Base-by-base conservation (phyloP, 768 basidiomycete species). In the Tricholomella constricta region DNA sequence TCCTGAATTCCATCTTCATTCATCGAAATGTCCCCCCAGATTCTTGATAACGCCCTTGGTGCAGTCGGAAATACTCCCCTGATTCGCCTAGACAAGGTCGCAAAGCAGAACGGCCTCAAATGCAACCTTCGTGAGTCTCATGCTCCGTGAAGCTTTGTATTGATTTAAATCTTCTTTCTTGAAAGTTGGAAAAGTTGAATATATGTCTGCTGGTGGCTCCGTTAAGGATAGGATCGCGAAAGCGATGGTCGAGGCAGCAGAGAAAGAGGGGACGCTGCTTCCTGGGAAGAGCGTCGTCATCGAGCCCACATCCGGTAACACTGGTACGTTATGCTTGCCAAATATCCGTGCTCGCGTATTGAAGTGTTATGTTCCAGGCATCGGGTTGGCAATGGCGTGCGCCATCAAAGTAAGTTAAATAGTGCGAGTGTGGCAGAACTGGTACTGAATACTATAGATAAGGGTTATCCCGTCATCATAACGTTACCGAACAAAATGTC, bases 191-290 rank as follows among this genome's bases (percentile, higher is more conserved):
- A 98, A 97, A 70, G 78, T 90, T 14, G 96, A 99, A 62, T 98
- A 83, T 67, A 81, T 91, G 65, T 94, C 91, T 17, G 87, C 85
- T 2, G 97, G 96, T 9, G 96, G 96, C 2, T 94, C 90, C 2
- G 89, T 98, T 54, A 99, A 99, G 74, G 96, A 98, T 67, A 78
- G 95, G 53, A 96, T 98, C 48, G 95, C 94, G 23, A 95, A 93
- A 69, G 85, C 92, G 10, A 99, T 99, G 96, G 84, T 98, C 2
- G 88, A 94, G 58, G 82, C 87, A n/a, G 97, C 96, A 6, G 97
- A 99, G 76, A 77, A 78, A 48, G 86, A 92, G 29, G 95, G 94
- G 29, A 84, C 76, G 45, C 82, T 99, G 35, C 78, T 91, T 31
- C 90, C 91, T 1, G 94, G 94, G 0, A 78, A 91, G 70, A 93